phyloP scores from a whole-genome alignment of 805 yeast genomes.

The Kregervanrija fluxuum region DNA sequence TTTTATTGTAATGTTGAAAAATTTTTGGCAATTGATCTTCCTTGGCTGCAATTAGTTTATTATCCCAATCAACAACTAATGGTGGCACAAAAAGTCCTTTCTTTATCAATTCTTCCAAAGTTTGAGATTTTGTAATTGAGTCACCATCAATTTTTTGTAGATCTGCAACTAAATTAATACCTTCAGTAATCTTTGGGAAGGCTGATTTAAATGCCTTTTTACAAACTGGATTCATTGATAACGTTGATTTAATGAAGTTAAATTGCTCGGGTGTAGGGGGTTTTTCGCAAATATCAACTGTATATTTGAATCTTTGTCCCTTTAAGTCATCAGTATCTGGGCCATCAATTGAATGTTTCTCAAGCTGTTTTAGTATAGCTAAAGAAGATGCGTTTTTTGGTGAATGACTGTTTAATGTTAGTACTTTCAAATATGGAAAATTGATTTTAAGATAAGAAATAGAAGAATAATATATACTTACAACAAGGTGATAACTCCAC shows the following conservation, averaged over 20 bases:
- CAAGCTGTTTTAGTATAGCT: slow-evolving; percentile 8
- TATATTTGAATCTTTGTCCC: slow-evolving; percentile 14
- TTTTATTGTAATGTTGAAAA: slow-evolving; percentile 30
- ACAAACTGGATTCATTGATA: slow-evolving; percentile 23
- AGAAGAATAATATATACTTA: slow-evolving; percentile 11
- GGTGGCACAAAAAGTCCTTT: slow-evolving; percentile 34
- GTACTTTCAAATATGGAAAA: slow-evolving; percentile 1
- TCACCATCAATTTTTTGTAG: slow-evolving; percentile 4
- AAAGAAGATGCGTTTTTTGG: slow-evolving; percentile 16
- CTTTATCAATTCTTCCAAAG: slow-evolving; percentile 14
- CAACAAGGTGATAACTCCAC: slow-evolving; percentile 42
- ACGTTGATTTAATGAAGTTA: slow-evolving; percentile 19
- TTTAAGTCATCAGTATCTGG: not conserved
- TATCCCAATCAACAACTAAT: slow-evolving; percentile 57
- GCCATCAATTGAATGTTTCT: slow-evolving; percentile 5
- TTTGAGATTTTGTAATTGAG: slow-evolving; percentile 1
- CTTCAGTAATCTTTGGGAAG: slow-evolving; percentile 20
- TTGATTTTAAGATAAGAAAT: not conserved
- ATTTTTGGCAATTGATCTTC: slow-evolving; percentile 36
- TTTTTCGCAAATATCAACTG: slow-evolving; percentile 16
- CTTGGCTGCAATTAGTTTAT: slow-evolving; percentile 45
- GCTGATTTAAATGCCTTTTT: slow-evolving; percentile 23
- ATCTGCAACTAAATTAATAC: slow-evolving; percentile 13
- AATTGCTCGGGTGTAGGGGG: slow-evolving; percentile 29
- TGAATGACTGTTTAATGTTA: slow-evolving; percentile 20